Evolutionary conservation across 2,329 filamentous ascomycete genomes (phyloP).

Genomic region (Ceratocystis cubensis): DNA sequence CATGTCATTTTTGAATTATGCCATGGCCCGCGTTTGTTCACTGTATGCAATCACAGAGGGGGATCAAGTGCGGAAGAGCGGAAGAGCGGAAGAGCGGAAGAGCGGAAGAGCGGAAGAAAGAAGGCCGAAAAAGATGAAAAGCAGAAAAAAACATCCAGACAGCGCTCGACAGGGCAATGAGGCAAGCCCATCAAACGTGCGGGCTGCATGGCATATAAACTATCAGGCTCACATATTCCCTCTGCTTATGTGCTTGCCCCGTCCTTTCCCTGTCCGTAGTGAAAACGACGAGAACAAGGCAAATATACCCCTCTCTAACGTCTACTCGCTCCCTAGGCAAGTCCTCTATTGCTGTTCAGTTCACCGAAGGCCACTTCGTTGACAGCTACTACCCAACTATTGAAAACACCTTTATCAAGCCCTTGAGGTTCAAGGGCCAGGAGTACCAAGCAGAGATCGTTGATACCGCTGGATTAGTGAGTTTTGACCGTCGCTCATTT

Average conservation of each 20-base stretch:
- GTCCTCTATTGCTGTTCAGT: slow-evolving; percentile 91
- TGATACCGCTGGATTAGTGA: slow-evolving; percentile 87
- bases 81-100: not conserved
- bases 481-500: slow-evolving; percentile 23
- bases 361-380: slow-evolving; percentile 95
- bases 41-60: not conserved
- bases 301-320: not conserved
- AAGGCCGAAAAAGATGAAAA: not conserved
- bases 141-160: not conserved
- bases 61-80: not conserved
- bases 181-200: not conserved
- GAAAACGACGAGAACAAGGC: not conserved
- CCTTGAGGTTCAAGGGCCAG: slow-evolving; percentile 83
- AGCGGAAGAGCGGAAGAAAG: not conserved
- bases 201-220: not conserved
- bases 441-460: slow-evolving; percentile 96
- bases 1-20: not conserved
- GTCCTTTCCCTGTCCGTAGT: not conserved
- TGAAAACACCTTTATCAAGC: slow-evolving; percentile 96
- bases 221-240: not conserved
- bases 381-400: slow-evolving; percentile 99
- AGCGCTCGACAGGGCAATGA: not conserved
- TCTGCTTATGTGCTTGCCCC: not conserved
- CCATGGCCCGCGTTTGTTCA: not conserved
- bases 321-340: slow-evolving; percentile 51